Base-by-base conservation (phyloP, 2,329 filamentous ascomycete genomes). In the Escovopsis sp. region DNA sequence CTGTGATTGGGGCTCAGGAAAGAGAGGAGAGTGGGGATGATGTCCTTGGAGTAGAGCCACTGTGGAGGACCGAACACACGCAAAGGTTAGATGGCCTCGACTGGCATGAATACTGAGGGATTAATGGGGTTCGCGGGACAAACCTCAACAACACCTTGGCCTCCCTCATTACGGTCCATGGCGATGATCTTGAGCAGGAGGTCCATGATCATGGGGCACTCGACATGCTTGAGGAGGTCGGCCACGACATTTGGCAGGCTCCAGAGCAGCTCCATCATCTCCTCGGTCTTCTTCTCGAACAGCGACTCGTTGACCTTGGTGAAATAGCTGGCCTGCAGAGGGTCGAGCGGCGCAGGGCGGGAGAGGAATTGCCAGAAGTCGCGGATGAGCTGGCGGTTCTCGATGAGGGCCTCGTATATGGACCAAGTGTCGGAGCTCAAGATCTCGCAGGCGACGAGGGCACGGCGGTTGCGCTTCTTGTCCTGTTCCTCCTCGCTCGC, bases 141-240 rank as follows among this genome's bases (percentile, higher is more conserved):
- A 70, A 88, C 85, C 69, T 96, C 91, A 45, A 96, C 87, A 54
- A 94, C 86, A 42, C 89, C 91, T 57, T 88, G 82, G 4, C 88
- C 89, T 40, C 82, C 85, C 51, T 96, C 89, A 32, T 80, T 83
- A 56, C 93, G 89, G 61, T 98, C 91, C 46, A 98, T 69, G 52
- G 86, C 94, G 55, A 98, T 94, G 46, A 96, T 95, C 63, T 96
- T 96, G 49, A 98, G 71, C 41, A 98, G 66, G 18, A 98, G 69
- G 59, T 98, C 91, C 91, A 98, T 98, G 34, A 98, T 81, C 82
- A 95, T 94, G 0, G 91, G 89, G 53, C 86, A 94, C 59, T 98
- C 91, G 32, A 98, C 86, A 60, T 98, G 91, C 54, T 83, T 82
- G 44, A 98, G 72, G 66, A 98, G 82, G 49, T 87, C 80, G 11